phyloP scores from a whole-genome alignment of 1,284 basidiomycete species.

The Pseudozyma tsukubaensis region DNA sequence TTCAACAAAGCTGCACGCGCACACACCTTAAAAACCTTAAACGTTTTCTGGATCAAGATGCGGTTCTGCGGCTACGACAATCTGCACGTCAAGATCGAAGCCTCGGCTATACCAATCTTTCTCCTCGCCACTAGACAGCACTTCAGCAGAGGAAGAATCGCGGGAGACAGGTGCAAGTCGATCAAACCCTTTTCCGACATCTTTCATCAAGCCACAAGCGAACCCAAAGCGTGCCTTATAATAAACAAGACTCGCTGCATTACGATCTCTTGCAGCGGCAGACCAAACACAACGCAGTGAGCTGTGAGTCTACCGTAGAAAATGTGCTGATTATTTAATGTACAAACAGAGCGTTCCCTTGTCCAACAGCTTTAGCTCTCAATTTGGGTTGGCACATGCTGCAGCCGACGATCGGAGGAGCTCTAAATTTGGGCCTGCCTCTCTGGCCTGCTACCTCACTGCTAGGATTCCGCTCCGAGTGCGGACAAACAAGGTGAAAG shows the following conservation, averaged over 20 bases:
- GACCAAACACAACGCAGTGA: too few relatives aligned
- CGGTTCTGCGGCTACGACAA: slow-evolving; percentile 30
- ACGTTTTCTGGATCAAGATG: background rate
- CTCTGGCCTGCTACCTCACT: background rate
- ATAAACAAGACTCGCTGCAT: too few relatives aligned
- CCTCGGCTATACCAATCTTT: slow-evolving; percentile 8
- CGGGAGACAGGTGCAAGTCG: too few relatives aligned
- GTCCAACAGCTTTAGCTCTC: background rate
- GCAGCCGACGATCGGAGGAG: slow-evolving; percentile 34
- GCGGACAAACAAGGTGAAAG: too few relatives aligned
- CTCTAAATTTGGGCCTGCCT: slow-evolving; percentile 14
- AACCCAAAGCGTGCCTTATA: too few relatives aligned
- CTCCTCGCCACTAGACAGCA: background rate
- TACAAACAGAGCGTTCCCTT: background rate
- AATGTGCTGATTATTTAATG: too few relatives aligned
- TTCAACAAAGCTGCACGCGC: background rate
- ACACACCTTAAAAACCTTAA: slow-evolving; percentile 7
- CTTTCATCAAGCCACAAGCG: background rate
- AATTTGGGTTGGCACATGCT: background rate
- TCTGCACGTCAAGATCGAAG: slow-evolving; percentile 44
- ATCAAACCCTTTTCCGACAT: background rate
- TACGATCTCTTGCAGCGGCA: too few relatives aligned
- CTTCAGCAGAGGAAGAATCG: background rate
- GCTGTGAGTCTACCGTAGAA: too few relatives aligned
- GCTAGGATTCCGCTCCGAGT: too few relatives aligned